phyloP scores from a whole-genome alignment of 129 eudicot species.

The Mikania micrantha region DNA sequence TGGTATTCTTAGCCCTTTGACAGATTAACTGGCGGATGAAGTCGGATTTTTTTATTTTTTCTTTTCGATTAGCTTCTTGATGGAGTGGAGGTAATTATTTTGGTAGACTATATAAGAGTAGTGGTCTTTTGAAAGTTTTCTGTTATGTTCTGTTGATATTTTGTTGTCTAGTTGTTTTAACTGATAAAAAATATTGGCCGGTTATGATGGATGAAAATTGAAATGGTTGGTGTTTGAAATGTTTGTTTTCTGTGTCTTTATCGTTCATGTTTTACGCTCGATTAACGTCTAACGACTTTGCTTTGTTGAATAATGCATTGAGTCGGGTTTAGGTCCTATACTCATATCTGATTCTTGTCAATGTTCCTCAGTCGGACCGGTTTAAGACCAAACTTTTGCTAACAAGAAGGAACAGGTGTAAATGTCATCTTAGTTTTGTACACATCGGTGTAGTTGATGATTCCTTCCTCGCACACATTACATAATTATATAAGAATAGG shows the following conservation, averaged over 20 bases:
- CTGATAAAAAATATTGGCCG: slow-evolving; percentile 9
- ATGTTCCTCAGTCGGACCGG: too few species aligned
- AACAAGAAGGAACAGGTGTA: too few species aligned
- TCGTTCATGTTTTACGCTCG: neutral
- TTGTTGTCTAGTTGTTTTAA: slow-evolving; percentile 9
- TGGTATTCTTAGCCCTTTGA: slow-evolving; percentile 17
- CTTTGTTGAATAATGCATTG: neutral
- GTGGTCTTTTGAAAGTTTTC: slow-evolving; percentile 7
- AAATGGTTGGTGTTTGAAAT: slow-evolving; percentile 8
- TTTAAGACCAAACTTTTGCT: too few species aligned
- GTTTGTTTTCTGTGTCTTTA: neutral
- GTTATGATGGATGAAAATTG: slow-evolving; percentile 11
- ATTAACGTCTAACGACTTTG: neutral
- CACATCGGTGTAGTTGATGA: too few species aligned
- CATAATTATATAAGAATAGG: too few species aligned
- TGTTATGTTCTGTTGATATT: neutral
- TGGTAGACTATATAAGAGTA: slow-evolving; percentile 11
- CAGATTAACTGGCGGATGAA: slow-evolving; percentile 17
- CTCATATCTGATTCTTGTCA: too few species aligned
- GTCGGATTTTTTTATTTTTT: neutral
- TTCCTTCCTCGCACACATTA: too few species aligned
- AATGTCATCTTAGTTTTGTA: too few species aligned
- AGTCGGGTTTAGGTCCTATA: too few species aligned
- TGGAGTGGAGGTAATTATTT: slow-evolving; percentile 14
- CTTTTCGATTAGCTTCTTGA: slow-evolving; percentile 8